Evolutionary conservation across 1,284 basidiomycete species (phyloP), one percentile per base, ranked within the genome.

Genomic region (Leccinum griseonigrum): DNA sequence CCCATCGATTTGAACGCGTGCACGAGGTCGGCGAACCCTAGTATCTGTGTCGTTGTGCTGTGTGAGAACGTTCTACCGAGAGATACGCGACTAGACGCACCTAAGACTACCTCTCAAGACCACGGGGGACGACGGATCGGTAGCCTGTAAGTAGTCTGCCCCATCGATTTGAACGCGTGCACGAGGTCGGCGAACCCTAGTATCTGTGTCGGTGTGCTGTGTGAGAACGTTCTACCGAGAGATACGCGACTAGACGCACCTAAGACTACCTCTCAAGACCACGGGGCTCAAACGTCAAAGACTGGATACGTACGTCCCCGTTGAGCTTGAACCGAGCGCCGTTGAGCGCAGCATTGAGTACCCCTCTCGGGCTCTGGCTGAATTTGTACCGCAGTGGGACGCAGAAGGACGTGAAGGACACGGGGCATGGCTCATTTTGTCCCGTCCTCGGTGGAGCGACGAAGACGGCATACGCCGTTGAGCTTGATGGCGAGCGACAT

Each of bases 21-120:
- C 79, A 97, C 87, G 34, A 95, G 78, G 8, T 80, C 76, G 6
- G 90, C 84, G 75, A 96, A 98, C 9, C 95, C 95, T 40, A 91
- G 75, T 97, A 97, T 72, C 94, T 92, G 32, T 34, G 48, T 38
- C 4, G 57, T 28, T 9, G 26, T 26, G 48, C 14, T 14, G 32
- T 34, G 11, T 34, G 31, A 59, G 58, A 29, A 40, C 50, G 57
- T 36, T 7, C 36, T 8, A 34, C 32, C 32, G 32, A 34, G 32
- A 34, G 32, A 34, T 34, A 34, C 32, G 32, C 32, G 32, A 3
- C 18, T 28, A 0, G 6, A 62, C 76, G 57, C 67, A 88, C 88
- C 92, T 85, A 55, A 98, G 77, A 1, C 95, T 98, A 3, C 95
- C 96, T 52, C 95, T 83, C 69, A 97, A 80, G 58, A 96, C 78